Conservation (phyloP, 306 rosid species). For the Dalbergia oliveri region DNA sequence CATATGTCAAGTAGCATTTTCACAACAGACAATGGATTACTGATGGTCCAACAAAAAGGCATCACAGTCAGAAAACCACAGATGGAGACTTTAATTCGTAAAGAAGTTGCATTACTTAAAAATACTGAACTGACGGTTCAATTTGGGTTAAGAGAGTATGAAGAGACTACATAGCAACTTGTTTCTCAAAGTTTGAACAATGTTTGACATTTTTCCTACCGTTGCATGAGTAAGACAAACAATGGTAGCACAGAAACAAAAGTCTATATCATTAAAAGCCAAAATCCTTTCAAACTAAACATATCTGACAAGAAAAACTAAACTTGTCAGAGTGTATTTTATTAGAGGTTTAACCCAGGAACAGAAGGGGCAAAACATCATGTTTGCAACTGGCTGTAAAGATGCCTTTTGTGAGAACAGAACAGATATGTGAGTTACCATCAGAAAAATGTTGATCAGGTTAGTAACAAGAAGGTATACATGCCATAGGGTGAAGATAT, state of each 20-base stretch:
- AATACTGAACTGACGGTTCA: background rate
- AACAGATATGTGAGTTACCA: conserved; percentile 91
- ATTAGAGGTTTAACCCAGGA: conserved; percentile 36
- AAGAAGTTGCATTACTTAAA: background rate
- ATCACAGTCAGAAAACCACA: background rate
- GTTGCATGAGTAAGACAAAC: conserved; percentile 5
- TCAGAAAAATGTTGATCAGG: conserved; percentile 80
- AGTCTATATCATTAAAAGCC: background rate
- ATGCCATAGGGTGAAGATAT: conserved; percentile 96
- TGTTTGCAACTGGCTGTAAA: conserved; percentile 45
- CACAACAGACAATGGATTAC: conserved; percentile 10
- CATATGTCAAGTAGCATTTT: conserved; percentile 29
- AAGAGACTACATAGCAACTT: background rate
- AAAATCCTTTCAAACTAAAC: conserved; percentile 14
- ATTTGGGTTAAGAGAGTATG: background rate
- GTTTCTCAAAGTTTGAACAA: background rate
- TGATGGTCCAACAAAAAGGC: background rate
- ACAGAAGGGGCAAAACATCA: conserved; percentile 37
- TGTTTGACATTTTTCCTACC: background rate
- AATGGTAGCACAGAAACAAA: background rate
- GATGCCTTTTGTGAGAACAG: conserved; percentile 56
- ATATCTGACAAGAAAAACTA: conserved; percentile 14
- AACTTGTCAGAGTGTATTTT: conserved; percentile 9
- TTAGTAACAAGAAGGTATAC: conserved; percentile 93
- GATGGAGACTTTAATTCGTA: background rate